A percentile compares a stretch with the other conserved stretches of the same genome.
Evolutionary conservation across 2,329 filamentous ascomycete species (phyloP).

Genomic region (Cladophialophora psammophila): DNA sequence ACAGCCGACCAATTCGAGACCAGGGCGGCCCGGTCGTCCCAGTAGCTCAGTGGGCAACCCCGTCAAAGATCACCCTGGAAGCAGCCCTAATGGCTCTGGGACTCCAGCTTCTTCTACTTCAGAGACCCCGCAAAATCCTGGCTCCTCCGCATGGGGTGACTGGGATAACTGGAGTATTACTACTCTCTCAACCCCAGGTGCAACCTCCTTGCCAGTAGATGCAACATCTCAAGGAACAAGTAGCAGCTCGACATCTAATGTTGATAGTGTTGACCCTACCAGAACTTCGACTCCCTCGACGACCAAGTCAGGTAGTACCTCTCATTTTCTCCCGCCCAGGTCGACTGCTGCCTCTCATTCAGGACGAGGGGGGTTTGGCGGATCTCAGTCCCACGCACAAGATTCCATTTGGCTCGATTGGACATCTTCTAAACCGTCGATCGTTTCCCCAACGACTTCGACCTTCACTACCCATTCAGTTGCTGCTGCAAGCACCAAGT

Average conservation of each 20-base stretch:
- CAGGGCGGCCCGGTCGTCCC: background rate
- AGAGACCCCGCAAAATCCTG: background rate
- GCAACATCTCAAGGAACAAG: background rate
- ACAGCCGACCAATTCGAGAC: too few relatives aligned
- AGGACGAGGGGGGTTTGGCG: background rate
- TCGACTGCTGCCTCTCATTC: background rate
- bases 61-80: background rate
- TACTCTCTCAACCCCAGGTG: background rate
- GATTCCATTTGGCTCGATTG: background rate
- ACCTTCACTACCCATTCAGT: background rate
- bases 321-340: background rate
- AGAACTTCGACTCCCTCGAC: background rate
- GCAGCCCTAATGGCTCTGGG: background rate
- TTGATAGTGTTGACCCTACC: background rate
- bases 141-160: constrained; percentile 1
- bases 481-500: background rate
- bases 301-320: background rate
- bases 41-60: too few relatives aligned
- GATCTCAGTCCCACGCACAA: too few relatives aligned
- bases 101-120: background rate
- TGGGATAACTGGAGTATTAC: constrained; percentile 5
- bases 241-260: background rate
- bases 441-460: too few relatives aligned
- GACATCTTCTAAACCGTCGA: background rate
- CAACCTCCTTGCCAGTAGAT: background rate